A percentile compares a stretch with the other conserved stretches of the same genome.
Evolutionary conservation across 2,329 filamentous ascomycete species (phyloP).

Genomic region (Phialophora tarda): DNA sequence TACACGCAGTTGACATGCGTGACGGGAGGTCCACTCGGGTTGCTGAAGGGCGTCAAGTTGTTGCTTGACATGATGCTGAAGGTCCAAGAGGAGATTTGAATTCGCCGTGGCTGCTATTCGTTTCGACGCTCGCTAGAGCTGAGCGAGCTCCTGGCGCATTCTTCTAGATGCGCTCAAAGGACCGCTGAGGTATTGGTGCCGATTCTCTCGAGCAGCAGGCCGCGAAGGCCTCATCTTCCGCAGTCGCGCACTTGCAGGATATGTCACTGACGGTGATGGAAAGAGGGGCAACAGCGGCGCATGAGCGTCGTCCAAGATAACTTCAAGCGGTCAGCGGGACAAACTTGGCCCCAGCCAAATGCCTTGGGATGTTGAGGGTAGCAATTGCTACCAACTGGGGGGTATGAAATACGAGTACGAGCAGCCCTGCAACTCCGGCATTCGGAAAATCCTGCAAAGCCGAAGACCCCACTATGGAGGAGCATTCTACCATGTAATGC

Average conservation of each 20-base stretch:
- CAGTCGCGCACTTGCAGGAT: background rate
- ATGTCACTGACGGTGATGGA: background rate
- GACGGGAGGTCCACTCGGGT: slow-evolving; percentile 15
- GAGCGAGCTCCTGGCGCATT: background rate
- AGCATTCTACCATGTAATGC: background rate
- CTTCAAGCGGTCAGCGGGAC: background rate
- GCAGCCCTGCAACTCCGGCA: background rate
- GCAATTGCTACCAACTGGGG: slow-evolving; percentile 11
- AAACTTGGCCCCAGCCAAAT: slow-evolving; percentile 8
- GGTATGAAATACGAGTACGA: slow-evolving; percentile 20
- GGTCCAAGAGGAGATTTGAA: background rate
- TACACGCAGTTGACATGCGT: slow-evolving; percentile 36
- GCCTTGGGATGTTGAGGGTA: slow-evolving; percentile 5
- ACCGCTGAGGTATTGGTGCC: background rate
- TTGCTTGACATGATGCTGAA: slow-evolving; percentile 24
- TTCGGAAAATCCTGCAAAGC: background rate
- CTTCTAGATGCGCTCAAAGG: background rate
- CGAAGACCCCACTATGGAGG: background rate
- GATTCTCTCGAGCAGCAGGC: background rate
- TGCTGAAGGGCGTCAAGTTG: slow-evolving; percentile 19
- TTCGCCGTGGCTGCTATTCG: background rate
- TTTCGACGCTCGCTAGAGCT: background rate
- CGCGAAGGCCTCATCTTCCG: slow-evolving; percentile 5
- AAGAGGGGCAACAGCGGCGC: background rate
- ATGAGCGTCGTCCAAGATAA: background rate